phyloP scores from a whole-genome alignment of 2,329 filamentous ascomycete genomes.

The Calonectria hongkongensis region DNA sequence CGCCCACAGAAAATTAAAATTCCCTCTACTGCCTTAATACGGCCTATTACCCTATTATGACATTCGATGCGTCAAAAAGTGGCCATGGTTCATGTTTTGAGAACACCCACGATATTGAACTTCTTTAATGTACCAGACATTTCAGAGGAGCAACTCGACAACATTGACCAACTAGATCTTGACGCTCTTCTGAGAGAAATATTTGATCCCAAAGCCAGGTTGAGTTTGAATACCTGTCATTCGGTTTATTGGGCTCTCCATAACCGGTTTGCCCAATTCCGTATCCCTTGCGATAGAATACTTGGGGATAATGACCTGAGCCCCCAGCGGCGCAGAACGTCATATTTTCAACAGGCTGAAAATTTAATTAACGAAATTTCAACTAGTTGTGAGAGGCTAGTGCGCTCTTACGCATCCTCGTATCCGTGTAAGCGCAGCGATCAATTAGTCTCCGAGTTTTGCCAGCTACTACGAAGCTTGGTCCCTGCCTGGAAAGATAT shows the following conservation, averaged over 20 bases:
- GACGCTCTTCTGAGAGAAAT: background rate
- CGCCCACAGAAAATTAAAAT: too few relatives aligned
- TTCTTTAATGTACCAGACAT: background rate
- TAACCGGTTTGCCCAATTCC: too few relatives aligned
- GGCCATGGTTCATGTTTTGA: background rate
- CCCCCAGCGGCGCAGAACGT: background rate
- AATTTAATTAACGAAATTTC: background rate
- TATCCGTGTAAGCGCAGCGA: background rate
- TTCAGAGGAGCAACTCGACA: too few relatives aligned
- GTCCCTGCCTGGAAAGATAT: too few relatives aligned
- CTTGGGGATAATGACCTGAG: background rate
- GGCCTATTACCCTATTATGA: background rate
- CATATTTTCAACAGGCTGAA: background rate
- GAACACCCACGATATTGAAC: background rate
- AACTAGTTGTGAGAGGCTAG: background rate
- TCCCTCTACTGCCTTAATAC: too few relatives aligned
- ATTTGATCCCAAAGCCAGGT: background rate
- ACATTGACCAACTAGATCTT: background rate
- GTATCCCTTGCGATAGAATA: background rate
- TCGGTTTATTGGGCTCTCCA: too few relatives aligned
- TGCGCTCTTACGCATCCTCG: background rate
- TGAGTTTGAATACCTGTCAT: too few relatives aligned
- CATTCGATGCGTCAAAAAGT: background rate
- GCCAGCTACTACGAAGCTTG: too few relatives aligned
- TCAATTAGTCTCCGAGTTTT: background rate